A percentile compares a stretch with the other conserved stretches of the same genome.
Conservation (phyloP, 768 basidiomycete genomes). For the Leccinum rimulosum region DNA sequence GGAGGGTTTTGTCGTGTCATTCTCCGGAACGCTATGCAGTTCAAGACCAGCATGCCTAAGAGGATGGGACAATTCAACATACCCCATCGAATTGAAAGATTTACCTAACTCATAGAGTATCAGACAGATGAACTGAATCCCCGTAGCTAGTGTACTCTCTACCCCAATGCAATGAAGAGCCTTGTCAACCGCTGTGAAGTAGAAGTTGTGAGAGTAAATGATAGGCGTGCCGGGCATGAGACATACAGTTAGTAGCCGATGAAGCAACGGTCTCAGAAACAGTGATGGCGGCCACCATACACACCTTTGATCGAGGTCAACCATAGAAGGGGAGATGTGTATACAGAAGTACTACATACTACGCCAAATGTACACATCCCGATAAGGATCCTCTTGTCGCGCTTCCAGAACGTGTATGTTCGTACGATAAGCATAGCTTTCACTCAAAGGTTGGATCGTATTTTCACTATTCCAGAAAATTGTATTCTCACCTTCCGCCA, state of each 20-base stretch:
- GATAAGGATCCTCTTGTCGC: constrained; percentile 16
- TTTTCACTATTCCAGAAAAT: not conserved
- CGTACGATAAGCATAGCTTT: constrained; percentile 20
- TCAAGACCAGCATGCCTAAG: constrained; percentile 17
- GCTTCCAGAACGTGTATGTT: constrained; percentile 19
- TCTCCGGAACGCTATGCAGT: constrained; percentile 16
- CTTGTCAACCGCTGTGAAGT: constrained; percentile 10
- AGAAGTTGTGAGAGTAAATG: not conserved
- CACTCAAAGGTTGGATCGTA: not conserved
- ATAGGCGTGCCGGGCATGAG: not conserved
- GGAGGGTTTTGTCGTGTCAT: constrained; percentile 12
- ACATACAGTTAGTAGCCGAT: constrained; percentile 5
- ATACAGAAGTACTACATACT: constrained; percentile 1
- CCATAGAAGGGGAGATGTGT: not conserved
- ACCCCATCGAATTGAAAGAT: not conserved
- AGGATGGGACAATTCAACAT: not conserved
- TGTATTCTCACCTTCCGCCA: constrained; percentile 16
- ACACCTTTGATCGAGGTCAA: constrained; percentile 2
- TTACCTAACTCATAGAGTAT: constrained; percentile 18
- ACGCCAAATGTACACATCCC: constrained; percentile 13
- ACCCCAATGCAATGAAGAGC: constrained; percentile 9
- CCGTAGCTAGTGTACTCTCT: constrained; percentile 4
- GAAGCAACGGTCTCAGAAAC: constrained; percentile 8
- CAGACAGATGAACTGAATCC: constrained; percentile 9
- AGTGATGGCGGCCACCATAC: constrained; percentile 3